Percentiles rank a stretch among this genome's conserved stretches.
These are phyloP conservation scores for Stachybotrys chlorohalonatus DNA, from an alignment of 2,329 filamentous ascomycete genomes.

Conservation along the genomic window DNA sequence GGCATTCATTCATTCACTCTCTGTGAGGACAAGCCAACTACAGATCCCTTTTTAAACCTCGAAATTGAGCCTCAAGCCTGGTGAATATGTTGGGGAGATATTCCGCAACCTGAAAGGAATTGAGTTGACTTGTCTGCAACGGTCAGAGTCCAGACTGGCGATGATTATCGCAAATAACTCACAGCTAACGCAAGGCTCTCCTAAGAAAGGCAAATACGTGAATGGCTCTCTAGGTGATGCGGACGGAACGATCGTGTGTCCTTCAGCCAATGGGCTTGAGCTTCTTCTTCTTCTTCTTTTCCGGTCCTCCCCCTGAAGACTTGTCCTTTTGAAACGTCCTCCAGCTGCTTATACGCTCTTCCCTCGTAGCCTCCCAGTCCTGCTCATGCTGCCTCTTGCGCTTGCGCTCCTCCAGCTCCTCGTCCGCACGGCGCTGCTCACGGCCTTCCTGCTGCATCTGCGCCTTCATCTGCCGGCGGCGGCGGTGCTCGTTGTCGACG, in stretches of 20 bases:
- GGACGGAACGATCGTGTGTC: background rate
- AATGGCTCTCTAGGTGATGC: no score
- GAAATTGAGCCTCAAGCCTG: background rate
- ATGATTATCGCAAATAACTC: background rate
- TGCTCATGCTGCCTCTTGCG: constrained; percentile 86
- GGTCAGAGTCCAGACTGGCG: constrained; percentile 19
- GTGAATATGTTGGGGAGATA: background rate
- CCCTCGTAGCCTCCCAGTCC: constrained; percentile 89
- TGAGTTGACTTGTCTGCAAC: constrained; percentile 1
- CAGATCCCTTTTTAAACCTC: background rate
- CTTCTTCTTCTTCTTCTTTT: constrained; percentile 64
- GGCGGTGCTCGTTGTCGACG: constrained; percentile 82
- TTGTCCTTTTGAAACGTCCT: constrained; percentile 78
- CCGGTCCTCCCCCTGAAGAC: constrained; percentile 31
- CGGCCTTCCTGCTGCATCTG: constrained; percentile 95
- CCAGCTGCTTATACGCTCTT: constrained; percentile 90
- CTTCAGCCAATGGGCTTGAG: constrained; percentile 49
- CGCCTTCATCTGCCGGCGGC: constrained; percentile 78
- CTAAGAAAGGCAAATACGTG: background rate
- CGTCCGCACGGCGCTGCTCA: constrained; percentile 76
- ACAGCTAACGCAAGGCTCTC: background rate
- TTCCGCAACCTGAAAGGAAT: background rate
- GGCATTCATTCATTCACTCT: no score
- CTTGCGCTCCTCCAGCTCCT: constrained; percentile 72
- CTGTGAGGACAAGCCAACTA: no score